Evolutionary conservation across 2,329 filamentous ascomycete genomes (phyloP).

Genomic region (Erysiphe neolycopersici): DNA sequence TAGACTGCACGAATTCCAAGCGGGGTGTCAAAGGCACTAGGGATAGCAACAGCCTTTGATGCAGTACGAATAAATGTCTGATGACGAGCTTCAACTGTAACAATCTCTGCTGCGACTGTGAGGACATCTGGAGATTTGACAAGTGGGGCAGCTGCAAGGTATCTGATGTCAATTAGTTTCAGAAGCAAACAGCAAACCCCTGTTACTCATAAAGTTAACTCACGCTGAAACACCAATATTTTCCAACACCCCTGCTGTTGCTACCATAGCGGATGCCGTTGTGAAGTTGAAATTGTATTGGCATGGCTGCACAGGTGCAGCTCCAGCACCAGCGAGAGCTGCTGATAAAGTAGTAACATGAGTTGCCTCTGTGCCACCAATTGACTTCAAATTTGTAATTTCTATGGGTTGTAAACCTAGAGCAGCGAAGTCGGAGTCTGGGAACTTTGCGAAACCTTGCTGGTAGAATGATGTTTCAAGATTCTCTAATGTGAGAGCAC

Average conservation of each 20-base stretch:
- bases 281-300: slow-evolving; percentile 46
- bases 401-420: slow-evolving; percentile 28
- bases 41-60: slow-evolving; percentile 28
- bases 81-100: slow-evolving; percentile 48
- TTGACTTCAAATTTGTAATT: slow-evolving; percentile 30
- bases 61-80: slow-evolving; percentile 44
- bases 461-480: slow-evolving; percentile 49
- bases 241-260: slow-evolving; percentile 42
- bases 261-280: slow-evolving; percentile 38
- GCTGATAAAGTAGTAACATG: slow-evolving; percentile 33
- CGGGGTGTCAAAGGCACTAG: slow-evolving; percentile 42
- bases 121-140: slow-evolving; percentile 32
- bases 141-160: slow-evolving; percentile 42
- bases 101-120: slow-evolving; percentile 38
- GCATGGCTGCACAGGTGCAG: slow-evolving; percentile 40
- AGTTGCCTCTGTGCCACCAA: slow-evolving; percentile 34
- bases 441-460: slow-evolving; percentile 41
- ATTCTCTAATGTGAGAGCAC: slow-evolving; percentile 46
- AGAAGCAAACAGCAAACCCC: not conserved
- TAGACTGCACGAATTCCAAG: slow-evolving; percentile 43
- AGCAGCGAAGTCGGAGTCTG: slow-evolving; percentile 33
- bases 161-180: slow-evolving; percentile 9
- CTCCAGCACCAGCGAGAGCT: slow-evolving; percentile 32
- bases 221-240: slow-evolving; percentile 49
- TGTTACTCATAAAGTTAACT: slow-evolving; percentile 2